These are phyloP conservation scores for Hyphopichia khmerensis DNA, from an alignment of 1,139 yeast species.

Conservation along the genomic window DNA sequence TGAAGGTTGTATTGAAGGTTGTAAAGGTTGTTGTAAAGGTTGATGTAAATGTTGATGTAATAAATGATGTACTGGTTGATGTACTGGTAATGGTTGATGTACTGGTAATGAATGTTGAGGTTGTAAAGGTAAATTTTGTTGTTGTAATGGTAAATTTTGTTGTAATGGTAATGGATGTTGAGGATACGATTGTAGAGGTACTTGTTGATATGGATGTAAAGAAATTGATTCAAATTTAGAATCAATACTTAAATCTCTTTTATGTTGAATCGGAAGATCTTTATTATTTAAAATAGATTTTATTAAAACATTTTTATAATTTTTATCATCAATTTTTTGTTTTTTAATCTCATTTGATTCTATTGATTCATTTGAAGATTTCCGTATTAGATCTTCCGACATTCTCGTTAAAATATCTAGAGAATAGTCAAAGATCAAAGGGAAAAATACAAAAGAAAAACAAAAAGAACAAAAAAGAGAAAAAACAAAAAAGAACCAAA, in stretches of 20 bases:
- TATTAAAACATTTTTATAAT: slow-evolving; percentile 11
- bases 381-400: too few species aligned
- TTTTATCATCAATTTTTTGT: not conserved
- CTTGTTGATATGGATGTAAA: not conserved
- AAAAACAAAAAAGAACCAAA: too few species aligned
- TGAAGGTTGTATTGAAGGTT: not conserved
- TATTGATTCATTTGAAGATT: not conserved
- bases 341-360: not conserved
- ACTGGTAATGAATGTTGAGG: too few species aligned
- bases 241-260: slow-evolving; percentile 1
- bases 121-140: too few species aligned
- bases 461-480: too few species aligned
- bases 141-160: too few species aligned
- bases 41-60: not conserved
- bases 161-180: too few species aligned
- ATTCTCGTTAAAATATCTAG: too few species aligned
- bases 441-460: too few species aligned
- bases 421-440: too few species aligned
- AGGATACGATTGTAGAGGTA: not conserved
- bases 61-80: not conserved
- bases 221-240: slow-evolving; percentile 2
- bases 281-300: slow-evolving; percentile 9
- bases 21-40: too few species aligned
- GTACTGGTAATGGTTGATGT: slow-evolving; percentile 2
- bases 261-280: not conserved